A percentile compares a stretch with the other conserved stretches of the same genome.
These are phyloP conservation scores for Warburgia ugandensis DNA, from an alignment of 164 flowering plant genomes.

Conservation along the genomic window DNA sequence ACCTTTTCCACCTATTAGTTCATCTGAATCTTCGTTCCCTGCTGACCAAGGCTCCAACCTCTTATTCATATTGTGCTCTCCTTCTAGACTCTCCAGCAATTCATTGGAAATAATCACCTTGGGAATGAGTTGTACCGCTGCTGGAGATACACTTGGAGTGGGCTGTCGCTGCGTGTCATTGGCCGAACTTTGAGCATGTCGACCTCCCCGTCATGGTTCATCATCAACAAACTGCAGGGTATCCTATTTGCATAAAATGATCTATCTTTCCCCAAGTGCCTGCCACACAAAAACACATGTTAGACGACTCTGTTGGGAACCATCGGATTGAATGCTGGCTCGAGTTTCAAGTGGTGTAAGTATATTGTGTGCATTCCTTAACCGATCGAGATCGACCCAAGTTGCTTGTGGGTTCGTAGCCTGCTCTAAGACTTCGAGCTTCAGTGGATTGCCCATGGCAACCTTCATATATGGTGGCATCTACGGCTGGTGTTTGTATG, in stretches of 20 bases:
- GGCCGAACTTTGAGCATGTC: conserved; percentile 29
- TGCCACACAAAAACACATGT: conserved; percentile 2
- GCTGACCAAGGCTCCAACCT: too few species aligned
- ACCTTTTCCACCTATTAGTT: too few species aligned
- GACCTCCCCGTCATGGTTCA: conserved; percentile 34
- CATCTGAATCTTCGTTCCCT: conserved; percentile 1
- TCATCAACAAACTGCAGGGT: conserved; percentile 38
- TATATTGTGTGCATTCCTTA: background rate
- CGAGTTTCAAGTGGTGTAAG: too few species aligned
- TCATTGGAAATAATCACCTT: conserved; percentile 14
- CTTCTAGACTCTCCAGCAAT: conserved; percentile 5
- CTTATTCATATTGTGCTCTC: too few species aligned
- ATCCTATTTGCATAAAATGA: conserved; percentile 33
- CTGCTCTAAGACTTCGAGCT: conserved; percentile 30
- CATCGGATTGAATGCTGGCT: background rate
- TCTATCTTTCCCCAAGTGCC: conserved; percentile 34
- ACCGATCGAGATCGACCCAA: conserved; percentile 53
- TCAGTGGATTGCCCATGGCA: conserved; percentile 39
- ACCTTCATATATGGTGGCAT: conserved; percentile 39
- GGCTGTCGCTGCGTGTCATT: conserved; percentile 9
- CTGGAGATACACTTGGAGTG: conserved; percentile 15
- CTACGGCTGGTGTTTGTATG: conserved; percentile 13
- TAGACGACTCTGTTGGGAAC: background rate
- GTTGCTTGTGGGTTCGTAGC: conserved; percentile 40
- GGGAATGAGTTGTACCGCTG: conserved; percentile 8